phyloP scores from a whole-genome alignment of 805 yeast genomes.

The Suhomyces canberraensis region DNA sequence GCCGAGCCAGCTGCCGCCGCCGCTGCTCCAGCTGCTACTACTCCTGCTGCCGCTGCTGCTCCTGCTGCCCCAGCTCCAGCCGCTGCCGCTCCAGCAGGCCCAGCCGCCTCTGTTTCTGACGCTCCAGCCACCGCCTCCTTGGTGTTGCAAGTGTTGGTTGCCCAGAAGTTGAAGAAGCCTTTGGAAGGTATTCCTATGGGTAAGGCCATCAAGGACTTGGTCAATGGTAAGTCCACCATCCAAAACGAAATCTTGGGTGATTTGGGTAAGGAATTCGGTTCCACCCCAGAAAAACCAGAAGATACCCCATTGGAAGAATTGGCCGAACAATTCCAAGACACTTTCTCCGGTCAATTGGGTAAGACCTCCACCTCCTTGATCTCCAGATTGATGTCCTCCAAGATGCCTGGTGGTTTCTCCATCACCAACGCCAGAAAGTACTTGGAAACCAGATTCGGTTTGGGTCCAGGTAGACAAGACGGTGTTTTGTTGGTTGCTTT shows the following conservation, averaged over 20 bases:
- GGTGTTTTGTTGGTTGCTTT: slow-evolving; percentile 78
- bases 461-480: slow-evolving; percentile 93
- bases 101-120: slow-evolving; percentile 83
- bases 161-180: slow-evolving; percentile 92
- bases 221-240: slow-evolving; percentile 97
- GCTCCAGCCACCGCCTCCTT: slow-evolving; percentile 84
- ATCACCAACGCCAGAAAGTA: slow-evolving; percentile 89
- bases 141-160: slow-evolving; percentile 84
- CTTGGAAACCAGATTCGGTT: slow-evolving; percentile 88
- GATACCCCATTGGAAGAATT: slow-evolving; percentile 95
- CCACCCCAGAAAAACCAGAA: slow-evolving; percentile 98
- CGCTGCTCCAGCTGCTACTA: slow-evolving; percentile 50
- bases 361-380: slow-evolving; percentile 87
- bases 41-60: slow-evolving; percentile 58
- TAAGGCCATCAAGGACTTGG: slow-evolving; percentile 94
- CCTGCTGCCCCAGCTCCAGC: slow-evolving; percentile 57
- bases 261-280: slow-evolving; percentile 95
- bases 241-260: slow-evolving; percentile 99
- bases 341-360: slow-evolving; percentile 86
- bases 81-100: slow-evolving; percentile 76
- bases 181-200: slow-evolving; percentile 80
- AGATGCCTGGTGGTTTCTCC: slow-evolving; percentile 99
- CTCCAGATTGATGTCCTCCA: slow-evolving; percentile 89
- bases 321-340: slow-evolving; percentile 92
- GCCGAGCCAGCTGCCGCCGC: slow-evolving; percentile 36